These are phyloP conservation scores for Fusarium vanettenii DNA, from an alignment of 2,329 filamentous ascomycete genomes.

Conservation along the genomic window DNA sequence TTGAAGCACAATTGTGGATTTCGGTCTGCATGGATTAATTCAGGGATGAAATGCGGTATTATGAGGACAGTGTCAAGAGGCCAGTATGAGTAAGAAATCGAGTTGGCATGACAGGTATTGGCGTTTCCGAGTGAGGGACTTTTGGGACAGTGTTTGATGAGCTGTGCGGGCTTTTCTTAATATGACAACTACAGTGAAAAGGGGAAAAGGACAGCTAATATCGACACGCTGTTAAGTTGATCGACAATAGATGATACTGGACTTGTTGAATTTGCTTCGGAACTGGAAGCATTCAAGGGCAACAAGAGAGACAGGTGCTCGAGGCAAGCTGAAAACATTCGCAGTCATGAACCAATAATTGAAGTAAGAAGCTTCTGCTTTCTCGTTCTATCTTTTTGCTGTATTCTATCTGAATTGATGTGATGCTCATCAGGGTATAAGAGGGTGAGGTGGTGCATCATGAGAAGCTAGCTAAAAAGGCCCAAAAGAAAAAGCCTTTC, in stretches of 20 bases:
- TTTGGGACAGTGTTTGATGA: neutral
- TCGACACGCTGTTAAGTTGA: neutral
- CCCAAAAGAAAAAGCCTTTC: conserved; percentile 20
- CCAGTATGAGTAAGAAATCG: neutral
- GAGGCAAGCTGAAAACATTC: neutral
- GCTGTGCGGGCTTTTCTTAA: conserved; percentile 1
- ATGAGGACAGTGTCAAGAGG: neutral
- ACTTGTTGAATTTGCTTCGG: neutral
- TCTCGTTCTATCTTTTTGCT: conserved; percentile 26
- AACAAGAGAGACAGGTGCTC: neutral
- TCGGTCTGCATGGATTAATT: neutral
- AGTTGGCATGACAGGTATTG: neutral
- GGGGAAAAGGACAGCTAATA: neutral
- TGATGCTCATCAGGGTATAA: conserved; percentile 49
- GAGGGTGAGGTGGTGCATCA: conserved; percentile 35
- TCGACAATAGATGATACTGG: neutral
- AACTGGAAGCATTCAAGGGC: neutral
- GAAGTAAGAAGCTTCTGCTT: conserved; percentile 15
- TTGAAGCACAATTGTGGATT: neutral
- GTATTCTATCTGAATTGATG: conserved; percentile 39
- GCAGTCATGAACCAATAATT: neutral
- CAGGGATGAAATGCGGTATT: neutral
- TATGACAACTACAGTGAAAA: neutral
- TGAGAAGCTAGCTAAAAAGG: conserved; percentile 26
- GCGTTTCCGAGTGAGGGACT: neutral